Conservation (phyloP, 1,284 basidiomycete species). For the Xerocomus nothofagi region DNA sequence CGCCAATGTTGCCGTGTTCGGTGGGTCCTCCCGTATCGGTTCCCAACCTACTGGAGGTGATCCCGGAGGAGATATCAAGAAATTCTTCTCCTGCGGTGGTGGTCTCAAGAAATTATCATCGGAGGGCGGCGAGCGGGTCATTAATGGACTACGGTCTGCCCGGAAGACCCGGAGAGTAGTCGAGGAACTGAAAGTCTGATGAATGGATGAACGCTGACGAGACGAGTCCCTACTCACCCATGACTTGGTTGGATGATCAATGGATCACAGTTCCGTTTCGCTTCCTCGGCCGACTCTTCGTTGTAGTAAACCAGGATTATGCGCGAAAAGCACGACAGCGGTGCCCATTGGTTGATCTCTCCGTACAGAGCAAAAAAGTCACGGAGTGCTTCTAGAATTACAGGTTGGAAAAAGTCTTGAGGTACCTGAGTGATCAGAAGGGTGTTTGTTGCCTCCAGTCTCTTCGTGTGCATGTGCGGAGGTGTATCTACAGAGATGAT, state of each 20-base stretch:
- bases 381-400: slow-evolving; percentile 64
- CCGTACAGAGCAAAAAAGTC: slow-evolving; percentile 75
- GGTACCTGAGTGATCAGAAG: slow-evolving; percentile 67
- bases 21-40: slow-evolving; percentile 87
- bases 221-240: slow-evolving; percentile 41
- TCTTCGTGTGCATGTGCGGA: slow-evolving; percentile 4
- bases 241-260: slow-evolving; percentile 53
- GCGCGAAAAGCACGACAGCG: slow-evolving; percentile 76
- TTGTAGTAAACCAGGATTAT: slow-evolving; percentile 78
- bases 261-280: slow-evolving; percentile 62
- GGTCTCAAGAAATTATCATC: slow-evolving; percentile 66
- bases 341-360: slow-evolving; percentile 82
- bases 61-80: slow-evolving; percentile 97
- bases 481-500: slow-evolving; percentile 25
- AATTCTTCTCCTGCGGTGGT: slow-evolving; percentile 86
- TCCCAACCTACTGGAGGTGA: slow-evolving; percentile 98
- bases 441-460: slow-evolving; percentile 58
- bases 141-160: slow-evolving; percentile 72
- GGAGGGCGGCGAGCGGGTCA: slow-evolving; percentile 41
- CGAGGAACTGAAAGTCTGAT: slow-evolving; percentile 40
- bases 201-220: slow-evolving; percentile 7
- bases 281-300: slow-evolving; percentile 64
- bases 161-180: slow-evolving; percentile 75
- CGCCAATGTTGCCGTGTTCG: slow-evolving; percentile 84
- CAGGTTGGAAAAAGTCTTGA: slow-evolving; percentile 65